These are phyloP conservation scores for Lentinula detonsa DNA, from an alignment of 768 basidiomycete species.

Conservation along the genomic window DNA sequence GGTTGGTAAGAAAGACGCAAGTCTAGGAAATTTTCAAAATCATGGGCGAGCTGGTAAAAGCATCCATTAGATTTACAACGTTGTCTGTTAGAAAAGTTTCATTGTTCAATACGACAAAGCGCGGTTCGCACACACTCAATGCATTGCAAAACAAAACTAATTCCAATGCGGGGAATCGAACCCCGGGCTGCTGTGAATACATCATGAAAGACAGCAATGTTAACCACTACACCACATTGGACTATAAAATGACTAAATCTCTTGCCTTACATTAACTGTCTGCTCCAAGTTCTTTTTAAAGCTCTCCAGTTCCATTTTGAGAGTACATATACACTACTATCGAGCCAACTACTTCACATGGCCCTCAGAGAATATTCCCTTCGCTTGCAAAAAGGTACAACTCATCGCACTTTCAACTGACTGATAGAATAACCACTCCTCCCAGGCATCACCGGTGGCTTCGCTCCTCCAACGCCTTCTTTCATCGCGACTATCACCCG, in stretches of 20 bases:
- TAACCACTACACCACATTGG: constrained; percentile 15
- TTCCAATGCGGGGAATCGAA: constrained; percentile 8
- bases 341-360: neutral
- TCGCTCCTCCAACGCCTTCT: constrained; percentile 60
- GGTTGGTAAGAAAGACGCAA: no score
- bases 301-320: no score
- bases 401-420: neutral
- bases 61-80: no score
- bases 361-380: constrained; percentile 8
- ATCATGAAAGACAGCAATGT: constrained; percentile 7
- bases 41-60: no score
- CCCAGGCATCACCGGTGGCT: constrained; percentile 71
- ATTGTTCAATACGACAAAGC: no score
- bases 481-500: constrained; percentile 50
- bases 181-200: constrained; percentile 4
- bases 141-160: neutral
- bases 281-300: no score
- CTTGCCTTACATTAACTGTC: no score
- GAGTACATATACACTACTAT: no score
- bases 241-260: neutral
- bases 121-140: no score
- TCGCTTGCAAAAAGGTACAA: constrained; percentile 9
- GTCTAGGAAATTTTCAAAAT: no score
- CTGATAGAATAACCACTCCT: neutral
- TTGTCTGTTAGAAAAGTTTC: no score